Evolutionary conservation across 208 protist species (phyloP), one percentile per base, ranked within the genome.

Genomic region (Leishmania major): DNA sequence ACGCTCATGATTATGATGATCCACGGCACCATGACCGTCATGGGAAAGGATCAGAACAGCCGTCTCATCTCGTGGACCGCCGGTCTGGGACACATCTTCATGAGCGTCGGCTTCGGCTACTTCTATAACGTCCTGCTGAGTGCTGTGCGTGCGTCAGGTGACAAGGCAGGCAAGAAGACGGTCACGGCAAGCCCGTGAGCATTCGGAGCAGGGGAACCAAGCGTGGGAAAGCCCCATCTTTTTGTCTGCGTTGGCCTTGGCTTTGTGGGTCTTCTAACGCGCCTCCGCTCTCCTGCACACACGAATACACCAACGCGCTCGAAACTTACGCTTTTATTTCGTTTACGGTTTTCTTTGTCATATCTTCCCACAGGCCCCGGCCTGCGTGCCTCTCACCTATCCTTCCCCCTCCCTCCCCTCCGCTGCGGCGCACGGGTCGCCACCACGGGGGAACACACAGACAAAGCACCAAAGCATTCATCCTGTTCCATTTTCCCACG

Each of bases 1-100:
- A 94, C 90, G 45, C 86, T 94, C 73, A 86, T 84, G 74, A 85
- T 90, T 79, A 89, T 94, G 78, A 69, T 91, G 22, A 78, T 90
- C 11, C 87, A 94, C 75, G 90, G 90, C 57, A 92, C 88, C 53
- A 66, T 94, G 43, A 90, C 86, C 47, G 87, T 90, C 43, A 19
- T 90, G 40, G 88, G 84, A 19, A 88, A 87, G 60, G 90, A 93
- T 13, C 70, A 84, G 70, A 84, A 80, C 69, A 84, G 81, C 69
- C 87, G 79, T 40, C 43, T 82, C 64, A 75, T 94, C 62, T 75
- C 84, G 22, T 91, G 88, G 83, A 74, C 77, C 22, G 88, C 90
- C 25, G 90, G 90, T 35, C 51, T 85, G 10, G 90, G 90, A n/a
- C 90, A 94, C 85, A 70, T 82, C 72, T 60, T 90, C 64, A 83